Conservation (phyloP, 768 basidiomycete genomes). For the Calocybe cyanea region DNA sequence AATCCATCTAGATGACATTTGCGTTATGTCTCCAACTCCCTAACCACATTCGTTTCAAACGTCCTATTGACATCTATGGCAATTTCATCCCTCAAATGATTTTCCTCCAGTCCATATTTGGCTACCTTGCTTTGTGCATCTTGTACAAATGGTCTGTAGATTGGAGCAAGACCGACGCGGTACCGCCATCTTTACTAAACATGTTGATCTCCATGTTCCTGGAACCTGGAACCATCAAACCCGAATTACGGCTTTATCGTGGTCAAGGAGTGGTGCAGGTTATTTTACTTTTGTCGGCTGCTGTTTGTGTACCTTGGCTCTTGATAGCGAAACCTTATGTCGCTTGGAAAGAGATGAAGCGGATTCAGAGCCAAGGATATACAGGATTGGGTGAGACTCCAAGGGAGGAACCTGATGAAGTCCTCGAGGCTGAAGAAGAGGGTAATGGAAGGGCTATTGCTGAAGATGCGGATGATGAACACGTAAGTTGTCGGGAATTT, state of each 20-base stretch:
- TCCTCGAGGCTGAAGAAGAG: constrained; percentile 76
- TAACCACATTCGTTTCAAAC: constrained; percentile 93
- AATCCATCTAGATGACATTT: constrained; percentile 83
- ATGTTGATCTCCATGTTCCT: constrained; percentile 98
- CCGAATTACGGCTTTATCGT: constrained; percentile 68
- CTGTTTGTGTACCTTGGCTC: constrained; percentile 93
- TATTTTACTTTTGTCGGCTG: constrained; percentile 71
- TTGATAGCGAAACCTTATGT: constrained; percentile 90
- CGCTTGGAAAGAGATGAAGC: constrained; percentile 84
- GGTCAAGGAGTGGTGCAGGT: constrained; percentile 88
- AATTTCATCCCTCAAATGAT: constrained; percentile 98
- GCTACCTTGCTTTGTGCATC: constrained; percentile 91
- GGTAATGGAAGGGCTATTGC: constrained; percentile 70
- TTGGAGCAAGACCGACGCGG: constrained; percentile 67
- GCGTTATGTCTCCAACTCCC: constrained; percentile 94
- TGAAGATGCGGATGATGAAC: constrained; percentile 71
- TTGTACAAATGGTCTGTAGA: constrained; percentile 97
- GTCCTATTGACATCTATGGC: constrained; percentile 79
- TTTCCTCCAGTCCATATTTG: constrained; percentile 97
- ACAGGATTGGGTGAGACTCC: constrained; percentile 58
- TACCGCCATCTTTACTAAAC: constrained; percentile 88
- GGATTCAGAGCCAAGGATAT: constrained; percentile 82
- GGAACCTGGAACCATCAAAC: constrained; percentile 75
- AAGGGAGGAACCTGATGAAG: constrained; percentile 55
- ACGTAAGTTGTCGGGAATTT: constrained; percentile 48